Base-by-base conservation (phyloP, 2,329 filamentous ascomycete species). In the Hortaea werneckii region DNA sequence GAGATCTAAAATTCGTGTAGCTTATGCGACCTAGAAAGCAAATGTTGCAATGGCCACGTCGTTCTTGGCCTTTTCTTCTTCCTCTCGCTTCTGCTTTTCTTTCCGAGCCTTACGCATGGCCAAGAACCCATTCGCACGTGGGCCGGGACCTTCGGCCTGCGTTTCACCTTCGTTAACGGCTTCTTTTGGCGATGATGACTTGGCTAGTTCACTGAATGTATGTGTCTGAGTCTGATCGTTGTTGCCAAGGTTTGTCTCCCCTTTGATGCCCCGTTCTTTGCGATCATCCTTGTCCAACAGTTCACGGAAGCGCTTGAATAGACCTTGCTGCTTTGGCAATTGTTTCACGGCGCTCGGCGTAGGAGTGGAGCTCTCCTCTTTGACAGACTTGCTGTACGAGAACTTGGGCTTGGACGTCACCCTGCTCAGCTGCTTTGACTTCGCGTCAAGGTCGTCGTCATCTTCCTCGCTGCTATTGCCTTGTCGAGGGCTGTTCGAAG, bases 11-110 rank as follows among this genome's bases (percentile, higher is more conserved):
- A 30, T 4, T n/a, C 42, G 13, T 43, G 27, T 20, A 4, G 30
- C 5, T 34, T 13, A n/a, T n/a, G 37, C 37, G 7, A 39, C 37
- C 38, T 48, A 72, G 45, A 70, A 61, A 27, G 71, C 48, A 45
- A 73, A 73, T 1, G 67, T 71, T 8, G 70, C 69, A 46, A 73
- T 68, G 45, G 58, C 56, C 13, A 57, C 55, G 27, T 46, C 47
- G 44, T 57, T 59, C 46, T 59, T 56, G 28, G 57, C 52, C 9
- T 56, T 54, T 28, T 51, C 41, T 20, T 55, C 54, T 26, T 58
- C 53, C 41, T 54, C 51, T 40, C 51, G 55, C 47, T 55, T 50
- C 35, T 52, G 51, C 37, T 45, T 61, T 54, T 41, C 57, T 50
- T 48, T 60, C 59, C 43, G 62, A 52, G 50, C 50, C 44, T 63